Percentiles rank a stretch among this genome's conserved stretches.
These are phyloP conservation scores for Colletotrichum trifolii DNA, from an alignment of 2,329 filamentous ascomycete genomes.

Conservation along the genomic window DNA sequence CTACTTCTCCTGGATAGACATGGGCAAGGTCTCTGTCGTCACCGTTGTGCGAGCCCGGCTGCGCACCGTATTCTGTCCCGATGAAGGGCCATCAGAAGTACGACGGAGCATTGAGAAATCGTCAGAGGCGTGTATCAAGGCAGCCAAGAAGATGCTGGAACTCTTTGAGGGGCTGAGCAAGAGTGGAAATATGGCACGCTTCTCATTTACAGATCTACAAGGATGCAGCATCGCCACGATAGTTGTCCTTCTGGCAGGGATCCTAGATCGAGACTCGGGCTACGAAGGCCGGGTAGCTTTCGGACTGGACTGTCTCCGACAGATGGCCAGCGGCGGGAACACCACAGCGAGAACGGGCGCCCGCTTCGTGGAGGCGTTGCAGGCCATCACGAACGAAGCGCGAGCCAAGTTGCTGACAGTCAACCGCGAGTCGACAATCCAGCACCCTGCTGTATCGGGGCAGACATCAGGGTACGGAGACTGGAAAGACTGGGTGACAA, in stretches of 20 bases:
- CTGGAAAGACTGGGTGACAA: constrained; percentile 40
- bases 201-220: constrained; percentile 53
- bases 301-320: constrained; percentile 45
- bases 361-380: constrained; percentile 41
- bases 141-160: constrained; percentile 45
- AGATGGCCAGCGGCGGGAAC: constrained; percentile 47
- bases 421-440: neutral
- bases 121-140: constrained; percentile 44
- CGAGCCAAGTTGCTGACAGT: constrained; percentile 32
- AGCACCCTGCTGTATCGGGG: too few species aligned
- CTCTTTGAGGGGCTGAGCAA: constrained; percentile 45
- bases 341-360: constrained; percentile 41
- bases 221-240: constrained; percentile 52
- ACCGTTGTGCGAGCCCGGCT: constrained; percentile 44
- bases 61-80: constrained; percentile 34
- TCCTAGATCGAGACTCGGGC: constrained; percentile 46
- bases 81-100: constrained; percentile 11
- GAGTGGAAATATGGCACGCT: constrained; percentile 46
- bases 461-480: constrained; percentile 32
- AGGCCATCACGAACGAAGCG: constrained; percentile 40
- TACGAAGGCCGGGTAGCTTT: constrained; percentile 45
- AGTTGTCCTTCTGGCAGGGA: constrained; percentile 47
- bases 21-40: constrained; percentile 48
- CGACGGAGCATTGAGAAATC: constrained; percentile 36
- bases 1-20: constrained; percentile 50